Evolutionary conservation across 208 protist species (phyloP), one percentile per base, ranked within the genome.

Genomic region (Leishmania tarentolae): DNA sequence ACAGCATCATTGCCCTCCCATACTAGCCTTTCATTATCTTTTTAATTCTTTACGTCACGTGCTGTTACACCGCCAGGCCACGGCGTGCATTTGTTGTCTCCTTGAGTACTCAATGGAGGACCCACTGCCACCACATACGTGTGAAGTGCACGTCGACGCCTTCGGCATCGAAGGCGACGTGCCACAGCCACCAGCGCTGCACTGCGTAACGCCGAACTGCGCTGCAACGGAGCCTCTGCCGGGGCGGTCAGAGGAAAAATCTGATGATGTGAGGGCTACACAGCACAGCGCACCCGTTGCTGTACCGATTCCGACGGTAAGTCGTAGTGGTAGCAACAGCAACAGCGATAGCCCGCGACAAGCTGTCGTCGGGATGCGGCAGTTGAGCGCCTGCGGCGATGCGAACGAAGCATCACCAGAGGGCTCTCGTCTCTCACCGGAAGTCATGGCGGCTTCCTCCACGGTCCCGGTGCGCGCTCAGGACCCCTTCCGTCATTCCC

Each of bases 401-500:
- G 40, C 8, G 5, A 46, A 46, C 9, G 66, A 40, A 28, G 24
- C 56, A 40, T 37, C 68, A 42, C 31, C 21, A 11, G 76, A 19
- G 7, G 31, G 31, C 17, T n/a, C 61, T 47, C 75, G 75, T 19
- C 70, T n/a, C 70, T 75, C 70, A 15, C 46, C 35, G 44, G 46
- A 44, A 8, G 42, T 9, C 21, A 71, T 31, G 37, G 35, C 74
- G 47, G 35, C 74, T 46, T 46, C 53, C 37, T 31, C 28, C 53
- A 1, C 53, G 21, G 21, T 42, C 8, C 37, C 21, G 15, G 37
- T 81, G 40, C 76, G 53, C 63, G 72, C 63, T 19, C 77, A 77
- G 3, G 77, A 82, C 42, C 74, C 76, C 31, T 53, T 82, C 47
- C 53, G 73, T 46, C 76, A 79, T 52, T 75, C 71, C n/a, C 75